A percentile compares a stretch with the other conserved stretches of the same genome.
Conservation (phyloP, 164 flowering plant genomes). For the Vitis rupestris region DNA sequence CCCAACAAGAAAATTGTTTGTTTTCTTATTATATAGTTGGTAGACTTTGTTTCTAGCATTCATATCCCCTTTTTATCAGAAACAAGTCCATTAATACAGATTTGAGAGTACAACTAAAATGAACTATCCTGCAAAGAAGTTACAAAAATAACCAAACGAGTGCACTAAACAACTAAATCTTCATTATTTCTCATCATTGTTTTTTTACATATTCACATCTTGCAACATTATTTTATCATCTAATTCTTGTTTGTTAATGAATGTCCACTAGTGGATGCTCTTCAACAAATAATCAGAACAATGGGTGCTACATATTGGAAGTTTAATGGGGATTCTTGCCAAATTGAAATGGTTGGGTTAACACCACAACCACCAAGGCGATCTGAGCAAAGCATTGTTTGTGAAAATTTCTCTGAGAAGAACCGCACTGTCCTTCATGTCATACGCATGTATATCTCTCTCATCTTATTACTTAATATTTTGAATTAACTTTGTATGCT, state of each 20-base stretch:
- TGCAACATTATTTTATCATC: not conserved
- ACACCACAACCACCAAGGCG: constrained; percentile 2
- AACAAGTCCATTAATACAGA: too few species aligned
- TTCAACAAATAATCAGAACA: constrained; percentile 18
- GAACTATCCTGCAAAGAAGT: not conserved
- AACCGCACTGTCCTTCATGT: constrained; percentile 11
- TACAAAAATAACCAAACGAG: not conserved
- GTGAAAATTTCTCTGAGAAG: constrained; percentile 2
- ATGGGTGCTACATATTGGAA: constrained; percentile 43
- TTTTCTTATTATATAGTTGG: too few species aligned
- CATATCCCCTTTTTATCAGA: too few species aligned
- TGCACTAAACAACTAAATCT: not conserved
- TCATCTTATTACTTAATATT: not conserved
- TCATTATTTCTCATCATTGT: too few species aligned
- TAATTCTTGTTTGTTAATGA: not conserved
- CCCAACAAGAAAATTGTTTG: too few species aligned
- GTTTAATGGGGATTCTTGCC: constrained; percentile 35
- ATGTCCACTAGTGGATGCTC: constrained; percentile 23
- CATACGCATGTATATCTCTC: constrained; percentile 11
- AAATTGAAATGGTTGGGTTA: constrained; percentile 26
- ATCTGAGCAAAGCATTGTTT: constrained; percentile 3
- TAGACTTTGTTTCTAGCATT: too few species aligned
- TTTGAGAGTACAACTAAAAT: too few species aligned
- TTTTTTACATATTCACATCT: not conserved
- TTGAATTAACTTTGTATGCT: not conserved